Percentiles rank a stretch among this genome's conserved stretches.
These are phyloP conservation scores for Ceratobasidium sp. DNA, from an alignment of 1,284 basidiomycete species.

Conservation along the genomic window DNA sequence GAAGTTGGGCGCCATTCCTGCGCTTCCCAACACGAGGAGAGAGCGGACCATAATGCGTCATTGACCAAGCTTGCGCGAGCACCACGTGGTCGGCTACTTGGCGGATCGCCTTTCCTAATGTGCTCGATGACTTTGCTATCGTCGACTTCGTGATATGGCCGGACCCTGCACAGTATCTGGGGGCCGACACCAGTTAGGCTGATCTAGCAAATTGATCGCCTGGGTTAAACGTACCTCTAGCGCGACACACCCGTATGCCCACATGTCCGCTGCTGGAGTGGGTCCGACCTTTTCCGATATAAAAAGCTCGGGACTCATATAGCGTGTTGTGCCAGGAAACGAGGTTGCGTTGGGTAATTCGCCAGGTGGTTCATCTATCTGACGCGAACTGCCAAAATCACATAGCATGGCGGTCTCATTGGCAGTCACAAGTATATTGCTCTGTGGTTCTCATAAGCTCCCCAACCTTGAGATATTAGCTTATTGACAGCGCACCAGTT, in stretches of 20 bases:
- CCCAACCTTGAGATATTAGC: too few relatives aligned
- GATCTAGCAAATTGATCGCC: not conserved
- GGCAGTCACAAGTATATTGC: constrained; percentile 13
- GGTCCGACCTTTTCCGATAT: not conserved
- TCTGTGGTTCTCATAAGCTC: not conserved
- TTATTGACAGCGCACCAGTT: not conserved
- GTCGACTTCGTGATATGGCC: constrained; percentile 1
- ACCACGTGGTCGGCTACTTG: constrained; percentile 1
- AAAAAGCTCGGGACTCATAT: constrained; percentile 18
- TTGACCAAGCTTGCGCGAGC: constrained; percentile 8
- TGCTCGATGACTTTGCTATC: not conserved
- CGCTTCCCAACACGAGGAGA: constrained; percentile 12
- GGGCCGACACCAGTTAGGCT: not conserved
- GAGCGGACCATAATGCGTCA: constrained; percentile 23
- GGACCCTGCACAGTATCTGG: constrained; percentile 15
- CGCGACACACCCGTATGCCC: constrained; percentile 24
- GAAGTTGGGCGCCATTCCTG: constrained; percentile 29
- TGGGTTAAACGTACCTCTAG: not conserved
- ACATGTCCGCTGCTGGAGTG: constrained; percentile 18
- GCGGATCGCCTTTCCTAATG: not conserved
- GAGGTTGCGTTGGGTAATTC: not conserved
- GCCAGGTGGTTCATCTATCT: not conserved
- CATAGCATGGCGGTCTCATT: not conserved
- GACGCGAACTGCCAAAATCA: constrained; percentile 7
- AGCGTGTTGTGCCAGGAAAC: not conserved